These are phyloP conservation scores for Celoporthe dispersa DNA, from an alignment of 2,329 filamentous ascomycete species.

Conservation along the genomic window DNA sequence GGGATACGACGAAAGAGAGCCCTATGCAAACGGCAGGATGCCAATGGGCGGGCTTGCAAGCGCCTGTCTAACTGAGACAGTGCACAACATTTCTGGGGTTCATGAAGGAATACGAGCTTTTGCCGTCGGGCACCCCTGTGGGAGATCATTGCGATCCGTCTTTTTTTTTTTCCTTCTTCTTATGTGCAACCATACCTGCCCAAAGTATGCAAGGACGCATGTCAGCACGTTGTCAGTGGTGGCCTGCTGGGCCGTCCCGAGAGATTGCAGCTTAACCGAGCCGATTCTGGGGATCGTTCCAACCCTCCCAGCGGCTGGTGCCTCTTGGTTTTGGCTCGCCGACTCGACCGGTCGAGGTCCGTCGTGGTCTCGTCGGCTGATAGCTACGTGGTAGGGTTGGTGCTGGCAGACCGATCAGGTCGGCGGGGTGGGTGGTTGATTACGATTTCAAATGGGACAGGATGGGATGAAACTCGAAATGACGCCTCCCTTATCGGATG, in stretches of 20 bases:
- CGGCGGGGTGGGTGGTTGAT: background rate
- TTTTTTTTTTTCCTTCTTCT: background rate
- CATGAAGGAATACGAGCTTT: constrained; percentile 30
- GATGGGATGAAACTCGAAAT: constrained; percentile 21
- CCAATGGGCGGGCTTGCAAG: constrained; percentile 16
- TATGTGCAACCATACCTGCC: constrained; percentile 20
- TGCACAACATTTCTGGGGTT: constrained; percentile 26
- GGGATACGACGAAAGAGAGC: background rate
- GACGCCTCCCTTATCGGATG: constrained; percentile 7
- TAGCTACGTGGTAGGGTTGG: background rate
- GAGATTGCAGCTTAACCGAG: background rate
- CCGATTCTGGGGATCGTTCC: background rate
- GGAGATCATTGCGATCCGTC: constrained; percentile 25
- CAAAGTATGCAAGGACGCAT: constrained; percentile 1
- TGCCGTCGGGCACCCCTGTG: constrained; percentile 27
- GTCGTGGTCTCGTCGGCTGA: background rate
- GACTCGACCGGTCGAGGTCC: background rate
- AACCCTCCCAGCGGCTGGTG: background rate
- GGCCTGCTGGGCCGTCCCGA: constrained; percentile 3
- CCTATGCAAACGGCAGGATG: background rate
- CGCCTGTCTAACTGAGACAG: constrained; percentile 25
- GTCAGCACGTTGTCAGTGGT: background rate
- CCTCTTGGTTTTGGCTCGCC: background rate
- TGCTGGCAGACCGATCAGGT: background rate
- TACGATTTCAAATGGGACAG: background rate